Evolutionary conservation across 768 basidiomycete species (phyloP).

Genomic region (Mycena maculata): DNA sequence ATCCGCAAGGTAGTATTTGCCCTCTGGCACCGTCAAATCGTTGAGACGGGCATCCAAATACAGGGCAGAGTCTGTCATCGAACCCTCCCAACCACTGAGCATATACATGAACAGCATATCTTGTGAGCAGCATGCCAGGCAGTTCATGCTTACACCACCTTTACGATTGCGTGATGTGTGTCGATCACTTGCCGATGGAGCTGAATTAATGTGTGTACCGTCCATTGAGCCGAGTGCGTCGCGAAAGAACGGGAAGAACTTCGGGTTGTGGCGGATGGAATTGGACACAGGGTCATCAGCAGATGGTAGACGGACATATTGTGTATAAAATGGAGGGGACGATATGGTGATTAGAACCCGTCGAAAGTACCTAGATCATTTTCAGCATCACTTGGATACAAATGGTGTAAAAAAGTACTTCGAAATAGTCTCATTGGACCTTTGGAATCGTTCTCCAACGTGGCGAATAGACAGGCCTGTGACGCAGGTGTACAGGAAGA

Average conservation of each 20-base stretch:
- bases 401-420: constrained; percentile 9
- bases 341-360: too few species aligned
- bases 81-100: constrained; percentile 42
- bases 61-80: too few species aligned
- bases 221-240: constrained; percentile 48
- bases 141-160: constrained; percentile 43
- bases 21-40: too few species aligned
- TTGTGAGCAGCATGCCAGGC: constrained; percentile 39
- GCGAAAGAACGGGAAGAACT: constrained; percentile 48
- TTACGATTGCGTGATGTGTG: constrained; percentile 37
- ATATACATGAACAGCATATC: constrained; percentile 39
- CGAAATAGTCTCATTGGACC: constrained; percentile 32
- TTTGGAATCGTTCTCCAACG: constrained; percentile 37
- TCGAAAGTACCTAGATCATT: too few species aligned
- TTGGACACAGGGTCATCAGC: constrained; percentile 32
- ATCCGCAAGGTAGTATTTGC: too few species aligned
- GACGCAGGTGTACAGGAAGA: too few species aligned
- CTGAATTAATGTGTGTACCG: constrained; percentile 46
- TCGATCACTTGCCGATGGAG: constrained; percentile 29
- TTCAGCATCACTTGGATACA: constrained; percentile 1
- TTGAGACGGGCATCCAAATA: too few species aligned
- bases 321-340: too few species aligned
- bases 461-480: too few species aligned
- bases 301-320: constrained; percentile 33
- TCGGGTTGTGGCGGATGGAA: constrained; percentile 42